Evolutionary conservation across 331 rosid species (phyloP), one percentile per base, ranked within the genome.

Genomic region (Rhamnella rubrinervis): DNA sequence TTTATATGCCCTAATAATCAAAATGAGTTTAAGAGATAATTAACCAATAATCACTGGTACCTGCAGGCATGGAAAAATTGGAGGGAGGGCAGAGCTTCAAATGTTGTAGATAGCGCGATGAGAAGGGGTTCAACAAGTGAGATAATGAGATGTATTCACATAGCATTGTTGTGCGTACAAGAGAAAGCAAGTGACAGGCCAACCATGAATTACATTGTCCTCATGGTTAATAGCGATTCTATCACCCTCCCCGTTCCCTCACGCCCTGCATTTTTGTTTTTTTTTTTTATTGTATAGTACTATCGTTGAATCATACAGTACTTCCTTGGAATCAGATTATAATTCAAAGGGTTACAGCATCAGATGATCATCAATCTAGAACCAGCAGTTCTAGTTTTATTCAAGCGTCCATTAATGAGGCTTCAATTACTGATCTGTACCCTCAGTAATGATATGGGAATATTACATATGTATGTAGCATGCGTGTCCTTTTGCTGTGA

Each of bases 121-220:
- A 28, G 59, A 35, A 23, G 9, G 18, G 11, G 52, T 71, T 35
- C 68, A 10, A 21, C 51, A 31, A 41, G 66, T 20, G 75, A 61
- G 0, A 41, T 70, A 23, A 70, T 46, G 65, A 70, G 59, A 70
- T 70, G 57, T 46, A 59, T 70, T 12, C 74, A 70, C 31, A 59
- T 70, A 1, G 74, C 44, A 17, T 8, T 70, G 17, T 41, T 70
- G 12, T 70, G 74, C 37, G 74, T 58, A 18, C 74, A 70, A 70
- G 66, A 70, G 59, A 59, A 59, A 31, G 58, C 59, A 37, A 61
- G 61, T 0, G 62, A 69, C 3, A 55, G 86, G 53, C 89, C 86
- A 0, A 67, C 79, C 11, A 82, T 85, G 81, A 76, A 55, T 21
- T 25, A 68, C 7, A 15, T 71, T 9, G 67, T 71, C 37, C 51